phyloP scores from a whole-genome alignment of 305 asterid species.

The Solanum aculeatissimum region DNA sequence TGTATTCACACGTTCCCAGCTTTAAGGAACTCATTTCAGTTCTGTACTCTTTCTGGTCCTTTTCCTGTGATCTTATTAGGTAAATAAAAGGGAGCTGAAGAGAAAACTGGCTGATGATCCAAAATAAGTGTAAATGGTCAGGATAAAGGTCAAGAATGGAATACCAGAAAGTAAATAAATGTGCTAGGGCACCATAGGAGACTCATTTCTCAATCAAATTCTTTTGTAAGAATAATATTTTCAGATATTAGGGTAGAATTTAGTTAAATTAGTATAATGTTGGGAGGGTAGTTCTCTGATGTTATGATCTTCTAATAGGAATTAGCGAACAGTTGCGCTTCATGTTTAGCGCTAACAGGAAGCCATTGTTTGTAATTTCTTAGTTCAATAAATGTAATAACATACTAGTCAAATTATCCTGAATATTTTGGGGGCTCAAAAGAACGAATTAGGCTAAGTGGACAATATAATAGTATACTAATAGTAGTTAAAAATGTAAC shows the following conservation, averaged over 20 bases:
- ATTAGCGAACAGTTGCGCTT: neutral
- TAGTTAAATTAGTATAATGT: neutral
- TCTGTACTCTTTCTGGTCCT: neutral
- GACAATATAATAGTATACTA: neutral
- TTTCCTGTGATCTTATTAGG: neutral
- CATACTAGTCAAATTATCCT: neutral
- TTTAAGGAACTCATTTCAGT: neutral
- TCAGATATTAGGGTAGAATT: neutral
- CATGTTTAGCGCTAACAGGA: neutral
- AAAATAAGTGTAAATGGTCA: neutral
- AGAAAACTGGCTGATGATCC: neutral
- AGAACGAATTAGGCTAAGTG: neutral
- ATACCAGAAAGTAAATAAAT: neutral
- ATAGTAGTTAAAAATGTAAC: neutral
- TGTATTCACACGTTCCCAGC: neutral
- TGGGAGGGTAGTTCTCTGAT: neutral
- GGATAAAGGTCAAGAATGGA: neutral
- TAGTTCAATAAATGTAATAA: neutral
- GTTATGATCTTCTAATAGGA: neutral
- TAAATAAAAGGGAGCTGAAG: neutral
- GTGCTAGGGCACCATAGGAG: neutral
- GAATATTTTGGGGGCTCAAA: neutral
- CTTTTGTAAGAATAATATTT: neutral
- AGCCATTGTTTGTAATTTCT: neutral
- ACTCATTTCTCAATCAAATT: neutral